A percentile compares a stretch with the other conserved stretches of the same genome.
Evolutionary conservation across 2,329 filamentous ascomycete species (phyloP).

Genomic region (Elsinoe fawcettii): DNA sequence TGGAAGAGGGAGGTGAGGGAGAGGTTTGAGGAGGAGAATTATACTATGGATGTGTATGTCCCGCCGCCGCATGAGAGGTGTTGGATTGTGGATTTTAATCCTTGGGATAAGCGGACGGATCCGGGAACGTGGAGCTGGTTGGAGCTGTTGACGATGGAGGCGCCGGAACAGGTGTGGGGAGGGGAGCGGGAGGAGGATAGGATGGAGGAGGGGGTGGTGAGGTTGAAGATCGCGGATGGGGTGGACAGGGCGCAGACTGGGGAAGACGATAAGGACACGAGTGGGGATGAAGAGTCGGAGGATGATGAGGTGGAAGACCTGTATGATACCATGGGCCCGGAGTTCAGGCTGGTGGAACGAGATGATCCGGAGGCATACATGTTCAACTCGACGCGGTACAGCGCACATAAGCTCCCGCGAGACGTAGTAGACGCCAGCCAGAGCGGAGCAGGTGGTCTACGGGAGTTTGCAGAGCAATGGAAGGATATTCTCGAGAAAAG

Average conservation of each 20-base stretch:
- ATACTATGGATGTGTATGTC: constrained; percentile 88
- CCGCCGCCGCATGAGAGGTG: constrained; percentile 67
- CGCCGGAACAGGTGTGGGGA: constrained; percentile 38
- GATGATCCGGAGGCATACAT: constrained; percentile 85
- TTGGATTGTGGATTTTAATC: constrained; percentile 88
- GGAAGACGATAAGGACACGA: constrained; percentile 18
- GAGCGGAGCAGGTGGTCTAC: constrained; percentile 60
- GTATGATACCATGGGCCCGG: constrained; percentile 45
- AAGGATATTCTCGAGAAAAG: constrained; percentile 39
- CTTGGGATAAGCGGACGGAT: constrained; percentile 86
- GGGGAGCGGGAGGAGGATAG: constrained; percentile 16
- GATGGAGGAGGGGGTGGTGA: constrained; percentile 21
- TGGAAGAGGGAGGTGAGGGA: constrained; percentile 66
- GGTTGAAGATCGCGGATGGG: constrained; percentile 20
- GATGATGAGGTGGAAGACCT: constrained; percentile 45
- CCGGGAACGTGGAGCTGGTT: constrained; percentile 82
- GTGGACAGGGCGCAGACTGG: constrained; percentile 14
- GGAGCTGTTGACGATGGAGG: constrained; percentile 68
- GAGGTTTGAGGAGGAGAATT: constrained; percentile 75
- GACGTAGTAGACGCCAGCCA: constrained; percentile 70
- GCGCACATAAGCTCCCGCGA: constrained; percentile 87
- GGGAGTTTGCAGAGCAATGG: constrained; percentile 53
- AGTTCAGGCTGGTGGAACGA: constrained; percentile 72
- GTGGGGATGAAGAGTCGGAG: constrained; percentile 43
- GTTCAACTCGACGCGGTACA: constrained; percentile 80